Evolutionary conservation across 1,139 yeast species (phyloP).

Genomic region (Hansenula sp.): DNA sequence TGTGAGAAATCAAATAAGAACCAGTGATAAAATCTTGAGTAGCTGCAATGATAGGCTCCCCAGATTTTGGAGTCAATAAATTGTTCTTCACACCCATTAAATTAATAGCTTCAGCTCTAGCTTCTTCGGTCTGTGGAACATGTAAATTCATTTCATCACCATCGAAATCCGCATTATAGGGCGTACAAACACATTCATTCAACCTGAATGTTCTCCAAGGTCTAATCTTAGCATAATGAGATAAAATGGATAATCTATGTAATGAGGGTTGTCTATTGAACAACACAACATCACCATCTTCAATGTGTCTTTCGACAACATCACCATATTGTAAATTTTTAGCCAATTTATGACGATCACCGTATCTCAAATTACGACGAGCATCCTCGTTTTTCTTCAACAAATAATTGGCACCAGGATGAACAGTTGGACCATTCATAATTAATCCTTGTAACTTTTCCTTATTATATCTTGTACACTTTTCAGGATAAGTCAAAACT

Average conservation of each 20-base stretch:
- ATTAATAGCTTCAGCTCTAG: slow-evolving; percentile 95
- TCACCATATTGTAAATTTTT: slow-evolving; percentile 80
- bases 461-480: slow-evolving; percentile 83
- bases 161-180: slow-evolving; percentile 98
- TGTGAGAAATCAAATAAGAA: slow-evolving; percentile 85
- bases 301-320: slow-evolving; percentile 94
- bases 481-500: slow-evolving; percentile 93
- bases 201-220: slow-evolving; percentile 98
- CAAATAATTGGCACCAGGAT: slow-evolving; percentile 96
- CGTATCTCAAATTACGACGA: slow-evolving; percentile 85
- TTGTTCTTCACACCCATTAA: slow-evolving; percentile 98
- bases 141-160: slow-evolving; percentile 99
- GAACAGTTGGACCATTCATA: slow-evolving; percentile 79
- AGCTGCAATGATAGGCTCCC: slow-evolving; percentile 99
- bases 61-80: slow-evolving; percentile 91
- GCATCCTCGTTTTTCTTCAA: slow-evolving; percentile 80
- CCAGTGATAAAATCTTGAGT: slow-evolving; percentile 99
- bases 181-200: slow-evolving; percentile 99
- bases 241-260: slow-evolving; percentile 88
- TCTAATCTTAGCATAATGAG: slow-evolving; percentile 92
- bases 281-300: slow-evolving; percentile 93
- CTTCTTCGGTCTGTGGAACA: slow-evolving; percentile 99
- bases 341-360: slow-evolving; percentile 79
- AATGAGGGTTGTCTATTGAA: slow-evolving; percentile 98
- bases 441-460: slow-evolving; percentile 71